phyloP scores from a whole-genome alignment of 1,139 yeast genomes.

The Ogataea hybrid region DNA sequence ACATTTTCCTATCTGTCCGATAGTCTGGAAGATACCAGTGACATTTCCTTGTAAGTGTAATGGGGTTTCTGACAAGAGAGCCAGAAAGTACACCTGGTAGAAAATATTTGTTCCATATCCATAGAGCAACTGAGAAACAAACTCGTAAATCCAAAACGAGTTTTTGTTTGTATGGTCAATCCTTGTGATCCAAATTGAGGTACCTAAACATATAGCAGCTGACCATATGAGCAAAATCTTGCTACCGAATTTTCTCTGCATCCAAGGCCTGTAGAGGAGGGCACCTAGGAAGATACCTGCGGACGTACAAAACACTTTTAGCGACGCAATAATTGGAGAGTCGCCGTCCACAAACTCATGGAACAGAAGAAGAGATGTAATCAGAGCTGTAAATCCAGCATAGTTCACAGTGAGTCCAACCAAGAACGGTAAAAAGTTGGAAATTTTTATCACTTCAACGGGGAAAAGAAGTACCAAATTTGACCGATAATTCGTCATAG shows the following conservation, averaged over 20 bases:
- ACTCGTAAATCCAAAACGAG: constrained; percentile 32
- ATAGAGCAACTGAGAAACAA: constrained; percentile 23
- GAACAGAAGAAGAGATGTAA: constrained; percentile 15
- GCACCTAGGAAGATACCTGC: constrained; percentile 21
- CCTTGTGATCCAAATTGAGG: constrained; percentile 29
- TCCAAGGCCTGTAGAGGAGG: constrained; percentile 10
- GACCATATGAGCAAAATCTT: constrained; percentile 23
- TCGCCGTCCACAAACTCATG: constrained; percentile 19
- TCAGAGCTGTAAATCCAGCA: constrained; percentile 11
- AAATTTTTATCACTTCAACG: constrained; percentile 18
- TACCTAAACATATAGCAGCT: constrained; percentile 15
- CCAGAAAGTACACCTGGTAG: constrained; percentile 22
- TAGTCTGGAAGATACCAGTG: constrained; percentile 32
- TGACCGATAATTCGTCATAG: constrained; percentile 18
- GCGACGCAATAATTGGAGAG: constrained; percentile 29
- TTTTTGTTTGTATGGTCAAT: constrained; percentile 13
- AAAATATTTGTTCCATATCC: constrained; percentile 22
- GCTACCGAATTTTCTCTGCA: constrained; percentile 20
- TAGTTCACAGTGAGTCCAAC: constrained; percentile 12
- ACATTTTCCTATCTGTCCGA: constrained; percentile 31
- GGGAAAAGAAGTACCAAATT: constrained; percentile 25
- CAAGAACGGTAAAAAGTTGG: constrained; percentile 22
- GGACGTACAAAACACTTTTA: constrained; percentile 31
- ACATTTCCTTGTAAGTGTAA: constrained; percentile 34
- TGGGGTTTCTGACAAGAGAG: constrained; percentile 33